These are phyloP conservation scores for Amanita subjunquillea DNA, from an alignment of 768 basidiomycete genomes.

Conservation along the genomic window DNA sequence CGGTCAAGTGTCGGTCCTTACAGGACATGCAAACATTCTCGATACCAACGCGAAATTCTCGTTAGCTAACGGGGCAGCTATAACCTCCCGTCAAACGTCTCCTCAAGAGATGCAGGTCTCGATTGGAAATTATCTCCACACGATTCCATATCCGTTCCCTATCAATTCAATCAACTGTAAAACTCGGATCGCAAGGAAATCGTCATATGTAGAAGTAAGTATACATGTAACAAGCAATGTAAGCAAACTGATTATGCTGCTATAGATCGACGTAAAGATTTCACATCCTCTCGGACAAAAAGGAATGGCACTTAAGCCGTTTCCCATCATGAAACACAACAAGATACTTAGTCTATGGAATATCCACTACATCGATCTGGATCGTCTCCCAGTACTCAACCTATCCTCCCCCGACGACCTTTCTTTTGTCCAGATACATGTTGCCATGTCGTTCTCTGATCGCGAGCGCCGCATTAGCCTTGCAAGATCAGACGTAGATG, in stretches of 20 bases:
- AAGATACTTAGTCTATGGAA: conserved; percentile 14
- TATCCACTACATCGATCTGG: conserved; percentile 24
- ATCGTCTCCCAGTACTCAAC: conserved; percentile 13
- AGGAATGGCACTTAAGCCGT: conserved; percentile 16
- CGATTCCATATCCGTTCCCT: conserved; percentile 32
- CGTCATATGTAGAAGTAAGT: conserved; percentile 37
- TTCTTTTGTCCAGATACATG: conserved; percentile 4
- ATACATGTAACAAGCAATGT: conserved; percentile 9
- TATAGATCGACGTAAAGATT: conserved; percentile 18
- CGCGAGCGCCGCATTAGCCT: conserved; percentile 8
- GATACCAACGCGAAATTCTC: conserved; percentile 10
- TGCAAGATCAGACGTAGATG: not conserved
- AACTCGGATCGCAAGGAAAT: conserved; percentile 43
- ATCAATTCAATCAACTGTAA: conserved; percentile 25
- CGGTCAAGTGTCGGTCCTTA: conserved; percentile 9
- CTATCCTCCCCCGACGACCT: conserved; percentile 8
- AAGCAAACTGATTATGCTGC: conserved; percentile 9
- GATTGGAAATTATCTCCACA: conserved; percentile 15
- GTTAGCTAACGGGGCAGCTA: conserved; percentile 13
- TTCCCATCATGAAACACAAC: conserved; percentile 14
- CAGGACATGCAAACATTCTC: conserved; percentile 13
- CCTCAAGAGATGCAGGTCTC: conserved; percentile 21
- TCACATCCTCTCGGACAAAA: conserved; percentile 9
- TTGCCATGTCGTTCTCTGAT: conserved; percentile 7
- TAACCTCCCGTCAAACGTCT: conserved; percentile 16